These are phyloP conservation scores for Pachyrhizus erosus DNA, from an alignment of 306 rosid genomes.

Conservation along the genomic window DNA sequence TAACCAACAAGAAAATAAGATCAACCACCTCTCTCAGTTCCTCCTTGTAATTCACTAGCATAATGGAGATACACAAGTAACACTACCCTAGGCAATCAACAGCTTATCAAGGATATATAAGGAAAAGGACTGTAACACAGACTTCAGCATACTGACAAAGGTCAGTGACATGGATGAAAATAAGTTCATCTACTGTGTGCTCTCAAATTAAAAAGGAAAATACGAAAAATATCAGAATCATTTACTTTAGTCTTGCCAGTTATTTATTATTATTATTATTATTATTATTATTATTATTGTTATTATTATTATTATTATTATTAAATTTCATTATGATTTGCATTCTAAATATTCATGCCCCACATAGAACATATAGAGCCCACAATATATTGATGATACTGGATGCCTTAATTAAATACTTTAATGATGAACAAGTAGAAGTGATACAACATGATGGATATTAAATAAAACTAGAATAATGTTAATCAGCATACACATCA, in stretches of 20 bases:
- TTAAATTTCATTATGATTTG: conserved; percentile 21
- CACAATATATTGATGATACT: conserved; percentile 33
- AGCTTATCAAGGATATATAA: conserved; percentile 5
- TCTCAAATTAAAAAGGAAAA: conserved; percentile 7
- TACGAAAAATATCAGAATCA: background rate
- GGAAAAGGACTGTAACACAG: conserved; percentile 9
- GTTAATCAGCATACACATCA: conserved; percentile 19
- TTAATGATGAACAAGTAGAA: conserved; percentile 35
- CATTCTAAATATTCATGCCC: conserved; percentile 26
- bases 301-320: conserved; percentile 22
- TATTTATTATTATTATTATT: conserved; percentile 16
- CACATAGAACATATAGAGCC: conserved; percentile 34
- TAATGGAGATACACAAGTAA: background rate
- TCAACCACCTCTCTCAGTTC: background rate
- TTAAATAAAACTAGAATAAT: conserved; percentile 33
- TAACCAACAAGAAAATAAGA: conserved; percentile 15
- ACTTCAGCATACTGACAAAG: conserved; percentile 10
- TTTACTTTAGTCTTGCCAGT: conserved; percentile 1
- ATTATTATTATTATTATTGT: no score
- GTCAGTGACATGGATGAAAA: conserved; percentile 26
- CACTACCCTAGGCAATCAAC: conserved; percentile 7
- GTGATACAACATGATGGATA: conserved; percentile 25
- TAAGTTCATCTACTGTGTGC: conserved; percentile 15
- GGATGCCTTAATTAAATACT: conserved; percentile 36
- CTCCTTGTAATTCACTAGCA: conserved; percentile 24